Conservation (phyloP, 1,284 basidiomycete genomes). For the Lignosus rhinocerotis region DNA sequence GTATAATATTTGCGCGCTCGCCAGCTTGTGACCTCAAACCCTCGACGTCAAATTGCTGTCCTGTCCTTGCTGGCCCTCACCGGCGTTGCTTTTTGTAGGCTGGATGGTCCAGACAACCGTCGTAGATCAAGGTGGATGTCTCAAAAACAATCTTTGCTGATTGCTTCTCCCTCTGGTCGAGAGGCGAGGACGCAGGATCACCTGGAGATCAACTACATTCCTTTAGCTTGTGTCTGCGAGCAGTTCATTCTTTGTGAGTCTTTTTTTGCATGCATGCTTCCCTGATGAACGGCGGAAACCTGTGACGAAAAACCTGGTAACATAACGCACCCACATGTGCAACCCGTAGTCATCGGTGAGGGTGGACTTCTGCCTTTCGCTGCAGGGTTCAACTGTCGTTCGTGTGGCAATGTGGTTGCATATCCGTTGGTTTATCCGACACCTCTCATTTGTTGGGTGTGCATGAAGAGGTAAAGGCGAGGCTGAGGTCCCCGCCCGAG, state of each 20-base stretch:
- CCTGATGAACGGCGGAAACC: conserved; percentile 32
- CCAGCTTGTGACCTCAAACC: conserved; percentile 8
- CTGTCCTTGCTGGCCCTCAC: conserved; percentile 47
- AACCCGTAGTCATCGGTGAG: conserved; percentile 8
- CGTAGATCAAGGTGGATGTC: conserved; percentile 60
- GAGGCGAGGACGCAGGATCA: conserved; percentile 86
- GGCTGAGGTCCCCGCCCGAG: conserved; percentile 58
- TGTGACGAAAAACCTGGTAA: conserved; percentile 86
- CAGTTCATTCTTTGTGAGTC: conserved; percentile 34
- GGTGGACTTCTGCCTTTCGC: background rate
- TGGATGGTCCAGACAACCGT: conserved; percentile 87
- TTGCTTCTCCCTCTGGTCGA: conserved; percentile 84
- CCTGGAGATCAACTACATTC: conserved; percentile 75
- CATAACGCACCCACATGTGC: conserved; percentile 63
- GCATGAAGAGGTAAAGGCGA: conserved; percentile 82
- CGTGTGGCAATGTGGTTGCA: conserved; percentile 7
- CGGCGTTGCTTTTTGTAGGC: conserved; percentile 46
- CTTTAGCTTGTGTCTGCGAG: conserved; percentile 9
- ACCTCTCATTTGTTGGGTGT: conserved; percentile 47
- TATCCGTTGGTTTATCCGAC: conserved; percentile 10
- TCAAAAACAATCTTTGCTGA: conserved; percentile 92
- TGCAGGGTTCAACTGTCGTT: background rate
- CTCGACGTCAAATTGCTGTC: conserved; percentile 81
- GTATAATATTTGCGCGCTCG: conserved; percentile 19
- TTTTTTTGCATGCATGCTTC: conserved; percentile 14